Conservation (phyloP, 2,329 filamentous ascomycete genomes). For the Epichloe scottii region DNA sequence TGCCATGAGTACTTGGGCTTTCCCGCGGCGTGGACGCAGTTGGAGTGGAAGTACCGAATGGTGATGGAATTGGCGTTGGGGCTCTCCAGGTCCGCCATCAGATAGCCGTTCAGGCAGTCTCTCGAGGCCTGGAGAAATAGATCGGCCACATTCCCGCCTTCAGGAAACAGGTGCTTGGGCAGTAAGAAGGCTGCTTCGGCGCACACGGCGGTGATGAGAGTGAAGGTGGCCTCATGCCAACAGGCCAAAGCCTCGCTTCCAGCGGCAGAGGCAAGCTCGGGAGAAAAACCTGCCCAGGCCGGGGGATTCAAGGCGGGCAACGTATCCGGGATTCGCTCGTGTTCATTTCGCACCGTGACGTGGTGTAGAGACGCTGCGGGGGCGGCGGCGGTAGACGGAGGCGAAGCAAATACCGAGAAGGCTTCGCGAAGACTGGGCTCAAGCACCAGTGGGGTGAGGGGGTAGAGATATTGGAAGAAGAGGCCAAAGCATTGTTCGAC, state of each 20-base stretch:
- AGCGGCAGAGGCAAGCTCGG: not conserved
- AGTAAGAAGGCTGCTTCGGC: conserved; percentile 28
- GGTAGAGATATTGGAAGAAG: conserved; percentile 31
- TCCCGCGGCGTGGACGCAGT: conserved; percentile 29
- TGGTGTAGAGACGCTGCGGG: not conserved
- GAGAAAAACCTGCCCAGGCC: conserved; percentile 2
- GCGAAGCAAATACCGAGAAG: conserved; percentile 18
- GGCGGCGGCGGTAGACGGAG: conserved; percentile 6
- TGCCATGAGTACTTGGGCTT: conserved; percentile 32
- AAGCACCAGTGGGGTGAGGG: conserved; percentile 28
- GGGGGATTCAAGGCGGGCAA: conserved; percentile 1
- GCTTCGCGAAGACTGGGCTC: conserved; percentile 26
- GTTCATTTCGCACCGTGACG: not conserved
- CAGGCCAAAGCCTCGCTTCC: conserved; percentile 5
- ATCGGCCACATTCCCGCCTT: conserved; percentile 23
- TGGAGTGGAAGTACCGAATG: conserved; percentile 33
- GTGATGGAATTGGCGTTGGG: conserved; percentile 30
- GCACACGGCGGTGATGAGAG: conserved; percentile 30
- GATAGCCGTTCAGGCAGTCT: conserved; percentile 23
- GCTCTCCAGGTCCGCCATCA: conserved; percentile 28
- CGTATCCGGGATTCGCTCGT: not conserved
- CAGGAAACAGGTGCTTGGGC: conserved; percentile 26
- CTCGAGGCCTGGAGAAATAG: conserved; percentile 27
- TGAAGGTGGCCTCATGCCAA: conserved; percentile 26
- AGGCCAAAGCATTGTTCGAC: conserved; percentile 24